These are phyloP conservation scores for Stylosanthes scabra DNA, from an alignment of 331 rosid species.

Conservation along the genomic window DNA sequence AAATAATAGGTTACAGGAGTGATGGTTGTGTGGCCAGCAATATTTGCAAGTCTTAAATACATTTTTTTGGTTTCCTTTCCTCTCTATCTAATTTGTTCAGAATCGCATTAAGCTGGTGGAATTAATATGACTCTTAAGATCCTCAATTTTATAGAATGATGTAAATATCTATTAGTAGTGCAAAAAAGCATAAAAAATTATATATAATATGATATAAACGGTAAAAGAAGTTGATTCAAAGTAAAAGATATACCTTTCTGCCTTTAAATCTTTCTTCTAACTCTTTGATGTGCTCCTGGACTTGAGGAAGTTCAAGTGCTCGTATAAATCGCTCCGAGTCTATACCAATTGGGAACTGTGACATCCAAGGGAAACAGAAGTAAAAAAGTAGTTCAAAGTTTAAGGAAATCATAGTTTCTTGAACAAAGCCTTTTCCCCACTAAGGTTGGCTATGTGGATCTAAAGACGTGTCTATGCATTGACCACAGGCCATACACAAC, in stretches of 20 bases:
- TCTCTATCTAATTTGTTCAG: constrained; percentile 12
- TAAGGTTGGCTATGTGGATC: not conserved
- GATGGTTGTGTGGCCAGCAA: constrained; percentile 6
- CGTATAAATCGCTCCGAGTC: constrained; percentile 80
- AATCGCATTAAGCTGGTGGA: constrained; percentile 3
- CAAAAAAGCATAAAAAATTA: constrained; percentile 10
- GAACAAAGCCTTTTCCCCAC: not conserved
- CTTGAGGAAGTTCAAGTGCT: constrained; percentile 64
- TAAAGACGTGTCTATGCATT: too few relatives aligned
- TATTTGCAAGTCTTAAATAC: constrained; percentile 8
- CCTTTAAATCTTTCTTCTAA: constrained; percentile 81
- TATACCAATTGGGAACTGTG: constrained; percentile 95
- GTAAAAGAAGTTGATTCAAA: constrained; percentile 7
- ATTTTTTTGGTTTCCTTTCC: constrained; percentile 15
- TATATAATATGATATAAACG: not conserved
- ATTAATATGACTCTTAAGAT: constrained; percentile 32
- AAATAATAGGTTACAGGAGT: not conserved
- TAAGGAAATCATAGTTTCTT: constrained; percentile 13
- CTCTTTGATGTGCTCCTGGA: constrained; percentile 67
- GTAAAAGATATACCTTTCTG: constrained; percentile 64
- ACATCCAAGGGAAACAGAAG: constrained; percentile 41
- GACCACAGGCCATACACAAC: too few relatives aligned
- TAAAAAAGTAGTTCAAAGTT: constrained; percentile 29
- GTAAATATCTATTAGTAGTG: constrained; percentile 23
- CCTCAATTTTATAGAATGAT: constrained; percentile 11